Conservation (phyloP, 441 rosid genomes). For the Cnidoscolus chayamansa region DNA sequence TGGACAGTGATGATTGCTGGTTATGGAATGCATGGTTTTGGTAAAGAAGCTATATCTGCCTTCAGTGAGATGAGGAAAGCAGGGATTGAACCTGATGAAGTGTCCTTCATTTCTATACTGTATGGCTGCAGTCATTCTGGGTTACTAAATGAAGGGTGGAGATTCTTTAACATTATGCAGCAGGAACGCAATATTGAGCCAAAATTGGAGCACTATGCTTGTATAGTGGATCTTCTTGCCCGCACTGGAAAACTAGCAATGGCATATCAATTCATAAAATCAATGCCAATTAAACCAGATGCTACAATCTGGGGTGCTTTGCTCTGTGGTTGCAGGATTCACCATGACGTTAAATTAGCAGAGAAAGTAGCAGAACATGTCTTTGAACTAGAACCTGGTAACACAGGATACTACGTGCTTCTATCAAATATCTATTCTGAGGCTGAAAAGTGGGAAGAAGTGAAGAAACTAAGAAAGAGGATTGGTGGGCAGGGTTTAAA, state of each 20-base stretch:
- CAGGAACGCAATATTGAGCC: conserved; percentile 59
- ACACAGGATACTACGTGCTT: conserved; percentile 61
- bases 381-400: conserved; percentile 65
- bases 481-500: conserved; percentile 41
- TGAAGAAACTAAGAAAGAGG: conserved; percentile 44
- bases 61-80: conserved; percentile 48
- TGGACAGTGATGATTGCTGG: conserved; percentile 87
- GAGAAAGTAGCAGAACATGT: conserved; percentile 69
- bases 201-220: conserved; percentile 62
- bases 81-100: conserved; percentile 49
- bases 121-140: conserved; percentile 77
- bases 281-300: conserved; percentile 61
- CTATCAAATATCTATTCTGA: conserved; percentile 68
- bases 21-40: conserved; percentile 80
- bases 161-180: conserved; percentile 60
- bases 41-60: conserved; percentile 50
- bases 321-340: conserved; percentile 59
- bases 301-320: conserved; percentile 71
- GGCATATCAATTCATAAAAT: conserved; percentile 55
- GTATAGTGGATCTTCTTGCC: conserved; percentile 73
- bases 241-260: conserved; percentile 47
- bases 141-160: conserved; percentile 67
- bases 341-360: conserved; percentile 62
- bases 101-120: conserved; percentile 56
- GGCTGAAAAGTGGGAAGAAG: conserved; percentile 77